phyloP scores from a whole-genome alignment of 2,329 filamentous ascomycete species.

The Penicillium occitanis region DNA sequence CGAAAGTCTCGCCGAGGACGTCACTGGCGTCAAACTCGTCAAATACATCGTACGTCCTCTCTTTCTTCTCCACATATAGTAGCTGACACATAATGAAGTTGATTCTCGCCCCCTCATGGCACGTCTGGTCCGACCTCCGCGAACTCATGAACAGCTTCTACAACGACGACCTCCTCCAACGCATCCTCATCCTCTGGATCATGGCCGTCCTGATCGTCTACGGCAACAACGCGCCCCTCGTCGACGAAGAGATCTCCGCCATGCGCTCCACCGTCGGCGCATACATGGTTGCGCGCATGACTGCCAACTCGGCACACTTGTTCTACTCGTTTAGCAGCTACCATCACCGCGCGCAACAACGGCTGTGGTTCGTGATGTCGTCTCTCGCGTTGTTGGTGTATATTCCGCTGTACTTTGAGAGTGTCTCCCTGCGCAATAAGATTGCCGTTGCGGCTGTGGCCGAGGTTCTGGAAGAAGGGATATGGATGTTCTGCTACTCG shows the following conservation, averaged over 20 bases:
- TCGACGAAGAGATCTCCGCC: constrained; percentile 46
- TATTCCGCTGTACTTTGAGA: constrained; percentile 48
- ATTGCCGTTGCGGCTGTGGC: constrained; percentile 46
- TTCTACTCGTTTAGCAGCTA: constrained; percentile 50
- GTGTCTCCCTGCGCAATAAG: constrained; percentile 44
- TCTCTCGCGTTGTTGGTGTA: constrained; percentile 44
- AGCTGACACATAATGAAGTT: constrained; percentile 29
- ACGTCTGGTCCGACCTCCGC: constrained; percentile 53
- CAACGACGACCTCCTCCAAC: constrained; percentile 52
- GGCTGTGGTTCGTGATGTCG: constrained; percentile 47
- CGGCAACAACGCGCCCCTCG: constrained; percentile 49
- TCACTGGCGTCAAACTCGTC: constrained; percentile 45
- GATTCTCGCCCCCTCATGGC: constrained; percentile 52
- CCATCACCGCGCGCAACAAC: constrained; percentile 50
- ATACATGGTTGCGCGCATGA: constrained; percentile 49
- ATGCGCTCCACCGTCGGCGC: constrained; percentile 50
- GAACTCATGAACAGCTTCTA: constrained; percentile 57
- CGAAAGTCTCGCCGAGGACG: constrained; percentile 50
- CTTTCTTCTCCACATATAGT: background rate
- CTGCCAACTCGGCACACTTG: constrained; percentile 40
- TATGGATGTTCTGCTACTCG: constrained; percentile 49
- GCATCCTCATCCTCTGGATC: constrained; percentile 52
- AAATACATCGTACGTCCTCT: constrained; percentile 44
- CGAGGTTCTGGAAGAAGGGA: constrained; percentile 45
- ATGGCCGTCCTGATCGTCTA: constrained; percentile 53